Base-by-base conservation (phyloP, 805 yeast species). In the Wickerhamomyces queroliae region DNA sequence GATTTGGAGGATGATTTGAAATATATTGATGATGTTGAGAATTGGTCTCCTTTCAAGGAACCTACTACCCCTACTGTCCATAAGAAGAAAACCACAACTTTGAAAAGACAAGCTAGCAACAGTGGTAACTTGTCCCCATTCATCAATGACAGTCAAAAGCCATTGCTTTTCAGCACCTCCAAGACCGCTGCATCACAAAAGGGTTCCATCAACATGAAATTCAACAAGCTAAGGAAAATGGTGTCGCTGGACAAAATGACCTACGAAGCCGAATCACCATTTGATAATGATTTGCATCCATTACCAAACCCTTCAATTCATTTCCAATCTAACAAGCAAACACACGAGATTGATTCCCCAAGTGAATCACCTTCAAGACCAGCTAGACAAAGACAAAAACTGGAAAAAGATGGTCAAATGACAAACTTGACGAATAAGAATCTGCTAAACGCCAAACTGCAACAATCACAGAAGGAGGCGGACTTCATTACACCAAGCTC, bases 401-500 rank as follows among this genome's bases (percentile, higher is more conserved):
- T 40, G 1, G 54, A 51, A 16, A 47, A 41, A 20, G 20, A 18
- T n/a, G 13, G 25, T 23, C 11, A 21, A 18, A 30, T 10, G 4
- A 7, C 33, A 11, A 21, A n/a, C n/a, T n/a, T 35, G 2, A 16
- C 20, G 9, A 46, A 41, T 36, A 52, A 45, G 25, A 34, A 37
- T 2, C 21, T 47, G 3, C 11, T 43, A 7, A 44, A 36, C 20
- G 8, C 45, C 19, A 49, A 43, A 35, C 22, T 35, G 16, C 15
- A 31, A 2, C 43, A 40, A 19, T 23, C 25, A 15, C 35, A 37
- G 23, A 19, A 23, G 19, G 37, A 38, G 11, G 16, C 15, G 3
- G 57, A 56, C n/a, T 65, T 64, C 41, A 51, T 59, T 25, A 72
- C 81, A 0, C 80, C 83, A 2, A 76, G 71, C 29, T 66, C 73